These are phyloP conservation scores for Trichoderma erinaceum DNA, from an alignment of 495 filamentous ascomycete species.

Conservation along the genomic window DNA sequence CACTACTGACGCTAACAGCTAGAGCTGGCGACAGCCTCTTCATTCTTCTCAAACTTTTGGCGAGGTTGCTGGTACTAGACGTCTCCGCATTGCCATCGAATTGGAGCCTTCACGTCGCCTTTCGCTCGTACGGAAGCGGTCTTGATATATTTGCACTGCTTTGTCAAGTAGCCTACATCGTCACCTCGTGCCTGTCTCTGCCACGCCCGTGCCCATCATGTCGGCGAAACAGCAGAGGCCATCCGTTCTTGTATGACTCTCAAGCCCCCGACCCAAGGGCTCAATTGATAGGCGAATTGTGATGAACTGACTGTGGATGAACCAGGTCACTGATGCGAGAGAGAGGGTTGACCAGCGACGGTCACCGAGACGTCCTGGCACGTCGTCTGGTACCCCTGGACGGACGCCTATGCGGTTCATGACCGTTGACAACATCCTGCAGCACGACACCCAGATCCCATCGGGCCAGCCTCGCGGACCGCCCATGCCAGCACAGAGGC, in stretches of 20 bases:
- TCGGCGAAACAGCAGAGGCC: conserved; percentile 29
- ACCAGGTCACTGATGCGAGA: conserved; percentile 35
- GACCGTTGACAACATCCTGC: conserved; percentile 92
- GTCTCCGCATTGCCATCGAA: not conserved
- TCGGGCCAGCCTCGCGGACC: conserved; percentile 85
- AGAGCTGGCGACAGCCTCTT: not conserved
- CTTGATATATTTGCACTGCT: not conserved
- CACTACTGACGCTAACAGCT: not conserved
- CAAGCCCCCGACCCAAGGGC: not conserved
- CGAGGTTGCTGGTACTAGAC: not conserved
- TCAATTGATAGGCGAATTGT: not conserved
- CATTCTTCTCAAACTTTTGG: not conserved
- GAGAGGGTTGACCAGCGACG: conserved; percentile 25
- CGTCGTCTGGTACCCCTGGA: conserved; percentile 16
- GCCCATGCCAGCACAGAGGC: conserved; percentile 42
- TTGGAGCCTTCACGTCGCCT: not conserved
- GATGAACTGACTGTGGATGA: conserved; percentile 8
- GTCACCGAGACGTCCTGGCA: conserved; percentile 19
- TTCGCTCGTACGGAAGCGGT: not conserved
- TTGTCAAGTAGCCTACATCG: not conserved
- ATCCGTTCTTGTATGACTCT: conserved; percentile 30
- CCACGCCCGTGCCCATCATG: conserved; percentile 20
- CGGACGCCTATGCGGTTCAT: conserved; percentile 66
- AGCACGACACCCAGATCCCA: conserved; percentile 89
- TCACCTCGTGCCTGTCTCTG: not conserved